Base-by-base conservation (phyloP, 208 protist genomes). In the Acanthamoeba royreba region DNA sequence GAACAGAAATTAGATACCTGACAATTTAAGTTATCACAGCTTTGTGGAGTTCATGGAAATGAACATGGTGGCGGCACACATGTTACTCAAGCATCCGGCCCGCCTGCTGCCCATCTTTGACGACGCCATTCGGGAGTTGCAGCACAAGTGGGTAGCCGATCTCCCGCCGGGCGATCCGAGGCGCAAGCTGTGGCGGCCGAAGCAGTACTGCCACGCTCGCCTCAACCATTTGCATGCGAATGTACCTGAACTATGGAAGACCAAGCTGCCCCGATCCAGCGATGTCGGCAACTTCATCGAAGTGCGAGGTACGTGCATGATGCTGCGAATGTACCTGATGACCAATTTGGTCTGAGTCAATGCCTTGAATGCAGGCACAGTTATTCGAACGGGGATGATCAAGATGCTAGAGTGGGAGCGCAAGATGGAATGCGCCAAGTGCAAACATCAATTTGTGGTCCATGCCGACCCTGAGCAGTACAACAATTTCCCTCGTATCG, bases 371-470 rank as follows among this genome's bases (percentile, higher is more conserved):
- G 0, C 77, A 90, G 97, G 96, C 8, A 98, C 97, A 15, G 94
- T 98, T 3, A 95, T 97, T 4, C 85, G 96, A 55, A 94, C 94
- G 17, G 94, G 94, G 25, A 35, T 40, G 25, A 38, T 96, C 8
- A 96, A 97, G 40, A 95, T 97, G 47, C 66, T 98, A 1, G 96
- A 97, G 40, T 74, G 38, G 35, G 38, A 95, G 49, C 95, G 95
- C 28, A 25, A 53, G 35, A 98, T 86, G 66, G 25, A 94, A 33
- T 98, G 97, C 89, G 47, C 13, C 28, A 92, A 94, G 42, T 98
- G 97, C 92, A 93, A 92, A 33, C 11, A 94, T 25, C 4, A 19
- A 11, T 96, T 97, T 55, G 19, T 28, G 17, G 74, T 95, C 33
- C 9, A 40, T 19, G 92, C 94, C 40, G 96, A 97, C n/a, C 31